These are phyloP conservation scores for Dioscorea alata DNA, from an alignment of 106 monocot genomes.

Conservation along the genomic window DNA sequence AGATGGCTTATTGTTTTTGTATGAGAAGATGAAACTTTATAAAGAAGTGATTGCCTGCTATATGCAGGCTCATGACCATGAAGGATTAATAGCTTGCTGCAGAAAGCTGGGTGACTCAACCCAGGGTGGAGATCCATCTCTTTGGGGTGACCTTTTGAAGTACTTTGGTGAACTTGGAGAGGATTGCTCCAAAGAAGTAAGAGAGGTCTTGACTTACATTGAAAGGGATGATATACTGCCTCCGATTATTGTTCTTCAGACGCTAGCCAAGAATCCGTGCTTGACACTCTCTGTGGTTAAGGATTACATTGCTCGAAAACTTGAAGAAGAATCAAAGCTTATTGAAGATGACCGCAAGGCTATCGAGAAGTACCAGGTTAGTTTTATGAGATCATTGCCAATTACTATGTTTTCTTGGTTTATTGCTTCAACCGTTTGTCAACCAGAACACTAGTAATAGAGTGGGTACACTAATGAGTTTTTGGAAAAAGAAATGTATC, in stretches of 20 bases:
- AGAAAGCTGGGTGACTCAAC: conserved; percentile 78
- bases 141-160: conserved; percentile 84
- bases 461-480: too few species aligned
- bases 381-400: conserved; percentile 13
- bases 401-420: too few species aligned
- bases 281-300: conserved; percentile 93
- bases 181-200: conserved; percentile 96
- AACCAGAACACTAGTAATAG: too few species aligned
- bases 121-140: conserved; percentile 82
- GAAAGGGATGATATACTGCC: conserved; percentile 91
- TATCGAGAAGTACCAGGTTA: conserved; percentile 91
- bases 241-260: conserved; percentile 88
- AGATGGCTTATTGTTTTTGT: conserved; percentile 79
- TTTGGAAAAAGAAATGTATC: too few species aligned
- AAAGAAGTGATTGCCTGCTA: conserved; percentile 94
- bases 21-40: conserved; percentile 95
- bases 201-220: conserved; percentile 85
- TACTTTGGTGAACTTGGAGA: conserved; percentile 94
- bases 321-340: conserved; percentile 89
- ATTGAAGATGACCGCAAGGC: conserved; percentile 84
- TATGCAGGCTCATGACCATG: conserved; percentile 86
- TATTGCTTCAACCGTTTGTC: too few species aligned
- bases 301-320: conserved; percentile 94
- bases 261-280: conserved; percentile 70
- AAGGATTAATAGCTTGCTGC: conserved; percentile 90